phyloP scores from a whole-genome alignment of 345 rosid species.

The Microcos paniculata region DNA sequence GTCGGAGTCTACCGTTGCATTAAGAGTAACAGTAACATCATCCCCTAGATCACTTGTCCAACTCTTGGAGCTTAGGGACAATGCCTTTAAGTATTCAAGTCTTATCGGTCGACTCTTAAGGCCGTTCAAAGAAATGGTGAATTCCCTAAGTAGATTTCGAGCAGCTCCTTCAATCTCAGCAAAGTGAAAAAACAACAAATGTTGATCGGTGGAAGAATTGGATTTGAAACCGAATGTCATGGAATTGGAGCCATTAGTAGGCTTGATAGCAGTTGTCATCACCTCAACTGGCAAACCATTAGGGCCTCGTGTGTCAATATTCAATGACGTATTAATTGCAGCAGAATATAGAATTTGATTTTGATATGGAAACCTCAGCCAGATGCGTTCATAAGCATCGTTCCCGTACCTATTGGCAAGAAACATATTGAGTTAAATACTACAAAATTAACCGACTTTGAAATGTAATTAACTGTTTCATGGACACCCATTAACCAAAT shows the following conservation, averaged over 20 bases:
- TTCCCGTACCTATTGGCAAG: slow-evolving; percentile 13
- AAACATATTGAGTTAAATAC: not conserved
- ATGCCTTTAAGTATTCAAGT: slow-evolving; percentile 21
- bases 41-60: no score
- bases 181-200: slow-evolving; percentile 19
- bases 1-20: not conserved
- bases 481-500: no score
- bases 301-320: no score
- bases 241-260: not conserved
- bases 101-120: not conserved
- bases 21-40: not conserved
- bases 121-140: slow-evolving; percentile 3
- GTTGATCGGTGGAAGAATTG: no score
- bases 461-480: no score
- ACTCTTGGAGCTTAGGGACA: not conserved
- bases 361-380: not conserved
- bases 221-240: no score
- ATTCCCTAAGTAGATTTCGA: not conserved
- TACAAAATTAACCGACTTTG: no score
- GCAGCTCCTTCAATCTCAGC: not conserved
- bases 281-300: slow-evolving; percentile 4
- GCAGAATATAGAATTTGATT: not conserved
- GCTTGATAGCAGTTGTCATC: not conserved
- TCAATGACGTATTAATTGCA: not conserved
- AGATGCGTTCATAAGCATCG: slow-evolving; percentile 24